Evolutionary conservation across 2,329 filamentous ascomycete species (phyloP).

Genomic region (Spiromastix sp.): DNA sequence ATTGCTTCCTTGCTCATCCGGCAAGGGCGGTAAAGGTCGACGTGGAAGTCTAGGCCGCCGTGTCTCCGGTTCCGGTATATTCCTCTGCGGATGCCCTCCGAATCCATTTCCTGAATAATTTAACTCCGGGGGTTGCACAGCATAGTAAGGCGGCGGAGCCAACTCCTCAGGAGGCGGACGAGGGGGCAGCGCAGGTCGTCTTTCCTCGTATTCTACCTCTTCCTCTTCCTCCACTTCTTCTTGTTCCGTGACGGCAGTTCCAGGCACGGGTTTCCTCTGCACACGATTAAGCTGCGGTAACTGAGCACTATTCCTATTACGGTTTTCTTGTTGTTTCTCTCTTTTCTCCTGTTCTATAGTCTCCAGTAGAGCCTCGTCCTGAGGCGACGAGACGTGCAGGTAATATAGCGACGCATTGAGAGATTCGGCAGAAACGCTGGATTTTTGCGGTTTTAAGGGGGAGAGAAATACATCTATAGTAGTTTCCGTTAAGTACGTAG

Average conservation of each 20-base stretch:
- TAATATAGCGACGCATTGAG: slow-evolving; percentile 85
- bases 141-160: background rate
- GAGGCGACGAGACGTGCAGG: slow-evolving; percentile 62
- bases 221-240: background rate
- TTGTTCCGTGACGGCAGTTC: slow-evolving; percentile 7
- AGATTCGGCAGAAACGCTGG: slow-evolving; percentile 75
- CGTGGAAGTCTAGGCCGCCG: slow-evolving; percentile 3
- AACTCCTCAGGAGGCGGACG: background rate
- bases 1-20: background rate
- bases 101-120: no score
- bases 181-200: background rate
- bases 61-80: background rate
- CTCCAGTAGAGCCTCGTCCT: slow-evolving; percentile 39
- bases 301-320: slow-evolving; percentile 14
- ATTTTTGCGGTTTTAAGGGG: slow-evolving; percentile 70
- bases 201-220: background rate
- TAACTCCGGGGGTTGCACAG: no score
- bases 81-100: no score
- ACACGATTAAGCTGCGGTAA: slow-evolving; percentile 28
- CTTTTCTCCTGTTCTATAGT: slow-evolving; percentile 26
- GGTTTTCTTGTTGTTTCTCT: slow-evolving; percentile 2
- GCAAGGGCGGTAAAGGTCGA: slow-evolving; percentile 4
- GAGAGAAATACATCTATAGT: slow-evolving; percentile 77
- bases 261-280: slow-evolving; percentile 28
- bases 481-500: background rate